phyloP scores from a whole-genome alignment of 108 stramenopile species.

The Schizochytrium sp. region DNA sequence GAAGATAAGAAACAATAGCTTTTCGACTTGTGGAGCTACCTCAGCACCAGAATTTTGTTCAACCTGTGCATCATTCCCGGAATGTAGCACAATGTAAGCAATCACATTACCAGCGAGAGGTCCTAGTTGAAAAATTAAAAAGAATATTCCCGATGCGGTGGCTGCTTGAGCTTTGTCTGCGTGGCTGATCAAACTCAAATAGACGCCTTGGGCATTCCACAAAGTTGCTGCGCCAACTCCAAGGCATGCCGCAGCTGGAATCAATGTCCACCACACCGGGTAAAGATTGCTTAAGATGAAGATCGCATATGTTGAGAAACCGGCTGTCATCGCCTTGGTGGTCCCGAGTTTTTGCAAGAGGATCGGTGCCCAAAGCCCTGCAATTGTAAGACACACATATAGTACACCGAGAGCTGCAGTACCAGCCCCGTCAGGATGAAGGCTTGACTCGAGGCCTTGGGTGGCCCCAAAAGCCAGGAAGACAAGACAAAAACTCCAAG shows the following conservation, averaged over 20 bases:
- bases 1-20: neutral
- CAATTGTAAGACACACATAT: neutral
- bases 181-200: neutral
- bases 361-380: neutral
- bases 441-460: slow-evolving; percentile 22
- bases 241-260: slow-evolving; percentile 36
- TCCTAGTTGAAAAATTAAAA: neutral
- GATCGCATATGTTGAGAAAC: slow-evolving; percentile 6
- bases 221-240: slow-evolving; percentile 4
- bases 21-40: neutral
- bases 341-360: neutral
- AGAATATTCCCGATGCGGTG: neutral
- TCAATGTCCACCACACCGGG: slow-evolving; percentile 5
- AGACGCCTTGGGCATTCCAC: slow-evolving; percentile 54
- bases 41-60: neutral
- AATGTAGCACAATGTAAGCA: neutral
- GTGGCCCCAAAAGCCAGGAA: slow-evolving; percentile 51
- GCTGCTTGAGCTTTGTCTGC: neutral
- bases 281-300: neutral
- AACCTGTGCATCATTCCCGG: neutral
- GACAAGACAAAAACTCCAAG: slow-evolving; percentile 8
- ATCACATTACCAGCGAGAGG: neutral
- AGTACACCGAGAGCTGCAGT: neutral
- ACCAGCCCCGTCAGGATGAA: neutral
- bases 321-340: neutral